Evolutionary conservation across 1,284 basidiomycete genomes (phyloP), one percentile per base, ranked within the genome.

Genomic region (Xerocomus nothofagi): DNA sequence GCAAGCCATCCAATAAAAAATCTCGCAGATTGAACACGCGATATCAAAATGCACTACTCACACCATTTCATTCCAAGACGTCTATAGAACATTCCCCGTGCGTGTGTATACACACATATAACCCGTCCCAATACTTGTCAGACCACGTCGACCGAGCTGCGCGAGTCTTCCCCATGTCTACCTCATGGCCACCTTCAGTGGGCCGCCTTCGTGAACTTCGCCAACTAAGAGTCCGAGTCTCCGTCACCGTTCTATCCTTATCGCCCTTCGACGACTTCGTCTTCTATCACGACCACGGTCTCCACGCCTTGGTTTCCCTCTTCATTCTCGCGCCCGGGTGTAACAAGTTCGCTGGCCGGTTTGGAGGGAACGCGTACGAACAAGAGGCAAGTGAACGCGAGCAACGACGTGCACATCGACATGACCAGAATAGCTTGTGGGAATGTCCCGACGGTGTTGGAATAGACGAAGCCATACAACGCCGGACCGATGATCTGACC

Each of bases 381-480:
- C 20, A 51, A 47, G 24, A 77, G 57, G 15, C 70, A 57, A 20
- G 58, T 23, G 45, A 78, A 61, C 12, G 72, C 62, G 14, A 71
- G 24, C 4, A 53, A 44, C 17, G 71, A 47, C 26, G 56, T 57
- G 37, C 55, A 59, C 29, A 57, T 49, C 8, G 67, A 65, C 42
- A 74, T 46, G 47, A 71, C 52, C 59, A 79, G 71, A 21, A 82
- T 74, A 39, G 73, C 69, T 48, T 72, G 67, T 7, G 78, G 79
- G 57, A 75, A 73, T 18, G 58, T 68, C 15, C 64, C 68, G 34
- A 81, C 78, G 12, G 77, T 82, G 42, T 59, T 65, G 51, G 71
- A 69, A 57, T 74, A 83, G 32, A 76, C 66, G 23, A 73, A 44
- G 2, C 80, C 79, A 52, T 75, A 82, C 24, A 81, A 6, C n/a